These are phyloP conservation scores for Cyclotella kingstonii DNA, from an alignment of 108 stramenopile genomes.

Conservation along the genomic window DNA sequence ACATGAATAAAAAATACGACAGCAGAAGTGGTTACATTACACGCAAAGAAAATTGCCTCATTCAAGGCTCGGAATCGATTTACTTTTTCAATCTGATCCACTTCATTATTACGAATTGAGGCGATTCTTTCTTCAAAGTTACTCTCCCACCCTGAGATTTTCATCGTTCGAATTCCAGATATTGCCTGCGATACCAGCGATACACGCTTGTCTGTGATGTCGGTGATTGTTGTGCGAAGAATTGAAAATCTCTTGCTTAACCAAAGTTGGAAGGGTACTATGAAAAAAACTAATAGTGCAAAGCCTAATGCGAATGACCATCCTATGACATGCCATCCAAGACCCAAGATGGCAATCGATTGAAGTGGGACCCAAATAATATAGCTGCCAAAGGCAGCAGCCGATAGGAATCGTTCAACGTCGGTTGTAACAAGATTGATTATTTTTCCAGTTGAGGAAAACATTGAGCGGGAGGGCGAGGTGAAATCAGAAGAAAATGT, in stretches of 20 bases:
- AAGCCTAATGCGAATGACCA: constrained; percentile 85
- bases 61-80: constrained; percentile 69
- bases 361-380: constrained; percentile 85
- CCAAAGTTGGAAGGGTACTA: constrained; percentile 84
- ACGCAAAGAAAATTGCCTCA: constrained; percentile 74
- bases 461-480: constrained; percentile 9
- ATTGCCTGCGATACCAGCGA: constrained; percentile 88
- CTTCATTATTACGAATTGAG: constrained; percentile 57
- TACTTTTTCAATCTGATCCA: constrained; percentile 63
- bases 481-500: constrained; percentile 16
- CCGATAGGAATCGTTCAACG: constrained; percentile 85
- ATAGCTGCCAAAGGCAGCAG: constrained; percentile 65
- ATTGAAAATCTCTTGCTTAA: constrained; percentile 67
- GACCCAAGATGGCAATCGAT: constrained; percentile 67
- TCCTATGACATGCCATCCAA: constrained; percentile 73
- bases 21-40: constrained; percentile 44
- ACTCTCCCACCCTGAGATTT: constrained; percentile 80
- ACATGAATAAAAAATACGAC: constrained; percentile 52
- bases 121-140: constrained; percentile 70
- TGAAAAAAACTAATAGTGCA: constrained; percentile 63
- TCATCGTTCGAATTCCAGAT: constrained; percentile 81
- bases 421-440: constrained; percentile 91
- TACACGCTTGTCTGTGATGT: constrained; percentile 84
- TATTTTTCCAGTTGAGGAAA: constrained; percentile 64
- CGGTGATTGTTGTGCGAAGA: constrained; percentile 71